Evolutionary conservation across 345 rosid genomes (phyloP), one percentile per base, ranked within the genome.

Genomic region (Rubroshorea leprosula): DNA sequence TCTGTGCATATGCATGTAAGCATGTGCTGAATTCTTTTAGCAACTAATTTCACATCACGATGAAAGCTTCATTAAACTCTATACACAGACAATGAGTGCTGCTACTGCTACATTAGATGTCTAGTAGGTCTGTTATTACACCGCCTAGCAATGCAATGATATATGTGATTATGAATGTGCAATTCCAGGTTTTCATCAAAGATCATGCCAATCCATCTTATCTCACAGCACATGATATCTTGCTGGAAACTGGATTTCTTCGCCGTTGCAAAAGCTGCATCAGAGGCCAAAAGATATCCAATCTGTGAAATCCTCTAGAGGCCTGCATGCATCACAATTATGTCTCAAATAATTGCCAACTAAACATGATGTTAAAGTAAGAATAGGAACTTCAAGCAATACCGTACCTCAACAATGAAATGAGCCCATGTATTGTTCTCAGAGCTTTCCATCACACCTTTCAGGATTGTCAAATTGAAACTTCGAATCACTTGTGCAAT

Each of bases 231-330:
- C 6, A 17, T 68, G 25, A 72, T 26, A 68, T 58, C 60, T 47
- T 71, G 67, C 75, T 55, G 2, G 79, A 68, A 29, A 71, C 19
- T 3, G 76, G 51, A 5, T 56, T 69, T 44, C 75, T 68, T 50
- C 31, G 67, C 23, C 72, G 74, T 58, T 77, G 86, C 51, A 76
- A 51, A 62, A 85, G 75, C 43, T 85, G 84, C 84, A 80, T 80
- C 61, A 82, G 63, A 1, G 92, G 88, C 92, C 92, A 82, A 69
- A 85, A 85, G 19, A 85, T 85, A 54, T 82, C 84, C 24, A 68
- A 67, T 46, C 86, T 72, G 41, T 82, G 92, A 61, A 82, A 85
- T 6, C 77, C 86, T 53, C 65, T 66, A 5, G 81, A 74, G 17
- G 72, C 77, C 87, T 85, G 85, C 57, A 20, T 7, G 16, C 5